phyloP scores from a whole-genome alignment of 2,329 filamentous ascomycete genomes.

The Penicillium sclerotigenum region DNA sequence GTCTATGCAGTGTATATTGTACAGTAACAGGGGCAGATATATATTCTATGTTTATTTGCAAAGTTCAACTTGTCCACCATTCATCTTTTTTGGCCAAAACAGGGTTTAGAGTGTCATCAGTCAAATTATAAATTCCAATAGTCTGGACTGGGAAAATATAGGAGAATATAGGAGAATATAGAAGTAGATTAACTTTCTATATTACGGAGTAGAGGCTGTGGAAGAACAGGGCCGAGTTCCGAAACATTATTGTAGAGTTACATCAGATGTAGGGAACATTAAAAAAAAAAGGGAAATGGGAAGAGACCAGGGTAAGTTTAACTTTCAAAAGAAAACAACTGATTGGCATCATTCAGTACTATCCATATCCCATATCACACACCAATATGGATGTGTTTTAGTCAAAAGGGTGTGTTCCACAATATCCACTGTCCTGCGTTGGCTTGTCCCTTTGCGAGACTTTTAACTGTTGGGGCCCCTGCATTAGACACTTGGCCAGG shows the following conservation, averaged over 20 bases:
- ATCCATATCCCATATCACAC: too few relatives aligned
- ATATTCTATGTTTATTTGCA: neutral
- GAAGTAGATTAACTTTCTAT: neutral
- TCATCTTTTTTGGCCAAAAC: neutral
- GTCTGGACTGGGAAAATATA: neutral
- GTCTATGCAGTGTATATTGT: neutral
- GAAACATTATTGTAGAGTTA: constrained; percentile 5
- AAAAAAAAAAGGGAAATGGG: constrained; percentile 4
- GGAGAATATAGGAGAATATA: neutral
- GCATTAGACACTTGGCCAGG: neutral
- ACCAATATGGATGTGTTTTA: too few relatives aligned
- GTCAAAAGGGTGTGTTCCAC: neutral
- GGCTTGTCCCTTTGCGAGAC: neutral
- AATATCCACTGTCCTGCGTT: neutral
- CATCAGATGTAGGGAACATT: neutral
- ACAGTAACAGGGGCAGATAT: neutral
- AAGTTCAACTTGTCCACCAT: neutral
- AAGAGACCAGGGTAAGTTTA: neutral
- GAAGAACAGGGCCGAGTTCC: neutral
- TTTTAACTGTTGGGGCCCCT: constrained; percentile 9
- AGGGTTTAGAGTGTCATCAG: constrained; percentile 3
- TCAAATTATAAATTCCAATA: neutral
- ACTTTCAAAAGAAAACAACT: too few relatives aligned
- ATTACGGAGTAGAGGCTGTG: neutral
- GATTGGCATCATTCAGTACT: too few relatives aligned